Evolutionary conservation across 495 filamentous ascomycete species (phyloP).

Genomic region (Lasiosphaeria hispida): DNA sequence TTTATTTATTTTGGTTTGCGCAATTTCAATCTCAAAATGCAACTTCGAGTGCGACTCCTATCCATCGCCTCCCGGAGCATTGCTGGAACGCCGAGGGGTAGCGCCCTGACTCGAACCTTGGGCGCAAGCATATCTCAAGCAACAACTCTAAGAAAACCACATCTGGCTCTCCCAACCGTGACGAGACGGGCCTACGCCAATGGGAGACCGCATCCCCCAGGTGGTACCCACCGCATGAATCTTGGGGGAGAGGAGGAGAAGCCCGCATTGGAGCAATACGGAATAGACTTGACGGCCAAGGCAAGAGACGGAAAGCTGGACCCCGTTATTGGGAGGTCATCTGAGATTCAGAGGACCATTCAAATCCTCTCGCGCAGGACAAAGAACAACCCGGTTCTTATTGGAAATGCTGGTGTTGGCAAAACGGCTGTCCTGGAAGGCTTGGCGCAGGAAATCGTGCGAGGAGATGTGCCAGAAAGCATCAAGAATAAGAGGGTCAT

Average conservation of each 20-base stretch:
- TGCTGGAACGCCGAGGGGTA: slow-evolving; percentile 31
- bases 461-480: slow-evolving; percentile 92
- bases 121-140: slow-evolving; percentile 14
- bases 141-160: slow-evolving; percentile 8
- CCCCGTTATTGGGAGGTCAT: slow-evolving; percentile 89
- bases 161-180: slow-evolving; percentile 27
- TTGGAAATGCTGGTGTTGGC: slow-evolving; percentile 88
- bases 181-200: slow-evolving; percentile 63
- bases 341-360: slow-evolving; percentile 89
- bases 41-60: slow-evolving; percentile 37
- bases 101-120: slow-evolving; percentile 21
- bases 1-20: background rate
- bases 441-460: slow-evolving; percentile 83
- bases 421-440: slow-evolving; percentile 96
- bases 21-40: slow-evolving; percentile 28
- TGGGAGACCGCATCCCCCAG: slow-evolving; percentile 80
- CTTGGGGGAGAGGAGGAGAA: slow-evolving; percentile 77
- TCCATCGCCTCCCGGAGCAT: slow-evolving; percentile 37
- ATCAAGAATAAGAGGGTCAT: slow-evolving; percentile 94
- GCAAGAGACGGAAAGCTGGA: slow-evolving; percentile 90
- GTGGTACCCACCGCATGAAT: slow-evolving; percentile 91
- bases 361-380: slow-evolving; percentile 89
- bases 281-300: slow-evolving; percentile 82
- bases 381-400: slow-evolving; percentile 96
- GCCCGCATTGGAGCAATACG: slow-evolving; percentile 83